Conservation (phyloP, 2,329 filamentous ascomycete species). For the Beauveria rudraprayagi region DNA sequence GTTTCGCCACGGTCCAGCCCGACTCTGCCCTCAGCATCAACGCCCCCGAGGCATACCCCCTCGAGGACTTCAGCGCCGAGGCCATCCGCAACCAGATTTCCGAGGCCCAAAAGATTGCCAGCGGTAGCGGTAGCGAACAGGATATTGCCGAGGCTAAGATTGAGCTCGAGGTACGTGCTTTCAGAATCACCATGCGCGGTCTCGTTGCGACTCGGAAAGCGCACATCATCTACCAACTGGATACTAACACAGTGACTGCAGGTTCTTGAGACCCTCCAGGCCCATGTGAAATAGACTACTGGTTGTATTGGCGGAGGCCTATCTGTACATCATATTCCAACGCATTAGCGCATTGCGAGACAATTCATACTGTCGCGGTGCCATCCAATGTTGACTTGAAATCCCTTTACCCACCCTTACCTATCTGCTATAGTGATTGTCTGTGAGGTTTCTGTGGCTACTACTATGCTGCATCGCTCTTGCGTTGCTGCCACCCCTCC, state of each 20-base stretch:
- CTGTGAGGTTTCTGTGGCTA: neutral
- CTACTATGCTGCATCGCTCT: neutral
- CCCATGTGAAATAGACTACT: constrained; percentile 68
- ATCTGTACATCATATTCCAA: constrained; percentile 36
- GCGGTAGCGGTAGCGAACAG: constrained; percentile 85
- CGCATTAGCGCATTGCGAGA: constrained; percentile 28
- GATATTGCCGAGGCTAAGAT: constrained; percentile 99
- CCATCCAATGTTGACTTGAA: constrained; percentile 11
- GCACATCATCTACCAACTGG: neutral
- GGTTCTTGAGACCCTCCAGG: constrained; percentile 79
- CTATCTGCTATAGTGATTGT: neutral
- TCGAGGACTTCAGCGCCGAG: constrained; percentile 94
- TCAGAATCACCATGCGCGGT: neutral
- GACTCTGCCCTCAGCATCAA: constrained; percentile 95
- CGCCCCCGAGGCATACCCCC: constrained; percentile 86
- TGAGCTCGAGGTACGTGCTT: constrained; percentile 75
- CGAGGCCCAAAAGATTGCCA: constrained; percentile 92
- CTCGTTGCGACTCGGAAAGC: neutral
- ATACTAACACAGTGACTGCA: constrained; percentile 35
- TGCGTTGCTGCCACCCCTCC: neutral
- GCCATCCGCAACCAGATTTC: constrained; percentile 82
- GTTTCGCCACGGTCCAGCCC: constrained; percentile 94
- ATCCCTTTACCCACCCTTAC: constrained; percentile 4
- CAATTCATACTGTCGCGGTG: constrained; percentile 29
- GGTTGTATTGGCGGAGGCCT: constrained; percentile 34